Conservation (phyloP, 2,329 filamentous ascomycete genomes). For the Didymella pinodella region DNA sequence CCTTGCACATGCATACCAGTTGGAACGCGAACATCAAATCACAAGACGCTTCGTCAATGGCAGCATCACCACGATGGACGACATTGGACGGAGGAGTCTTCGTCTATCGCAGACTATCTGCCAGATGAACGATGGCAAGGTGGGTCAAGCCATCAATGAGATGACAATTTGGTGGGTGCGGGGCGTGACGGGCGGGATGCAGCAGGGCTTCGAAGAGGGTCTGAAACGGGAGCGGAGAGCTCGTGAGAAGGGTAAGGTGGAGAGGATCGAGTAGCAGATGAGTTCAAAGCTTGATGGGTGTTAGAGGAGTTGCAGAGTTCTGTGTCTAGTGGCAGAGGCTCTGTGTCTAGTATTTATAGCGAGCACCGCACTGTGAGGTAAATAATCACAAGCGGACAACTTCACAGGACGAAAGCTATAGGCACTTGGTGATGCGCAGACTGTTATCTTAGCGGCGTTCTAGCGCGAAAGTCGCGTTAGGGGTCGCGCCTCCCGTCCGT, state of each 20-base stretch:
- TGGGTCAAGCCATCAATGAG: constrained; percentile 67
- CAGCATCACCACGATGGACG: constrained; percentile 62
- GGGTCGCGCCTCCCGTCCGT: constrained; percentile 12
- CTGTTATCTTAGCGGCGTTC: constrained; percentile 13
- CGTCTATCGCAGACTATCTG: constrained; percentile 64
- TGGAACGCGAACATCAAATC: constrained; percentile 72
- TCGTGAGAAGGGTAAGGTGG: constrained; percentile 11
- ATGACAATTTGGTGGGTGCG: constrained; percentile 68
- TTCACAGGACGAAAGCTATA: background rate
- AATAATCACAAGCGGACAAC: background rate
- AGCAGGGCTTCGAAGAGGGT: constrained; percentile 68
- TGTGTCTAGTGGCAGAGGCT: background rate
- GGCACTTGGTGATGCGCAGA: constrained; percentile 5
- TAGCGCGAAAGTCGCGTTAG: constrained; percentile 7
- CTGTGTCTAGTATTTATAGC: no score
- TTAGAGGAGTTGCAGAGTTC: background rate
- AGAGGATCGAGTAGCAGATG: constrained; percentile 12
- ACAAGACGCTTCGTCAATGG: constrained; percentile 64
- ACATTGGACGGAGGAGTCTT: constrained; percentile 61
- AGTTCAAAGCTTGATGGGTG: background rate
- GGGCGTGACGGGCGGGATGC: constrained; percentile 70
- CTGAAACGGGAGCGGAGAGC: constrained; percentile 24
- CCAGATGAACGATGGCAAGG: constrained; percentile 68
- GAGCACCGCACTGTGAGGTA: background rate
- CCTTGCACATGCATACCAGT: constrained; percentile 63